phyloP scores from a whole-genome alignment of 2,329 filamentous ascomycete genomes.

The Alternaria brassicicola region DNA sequence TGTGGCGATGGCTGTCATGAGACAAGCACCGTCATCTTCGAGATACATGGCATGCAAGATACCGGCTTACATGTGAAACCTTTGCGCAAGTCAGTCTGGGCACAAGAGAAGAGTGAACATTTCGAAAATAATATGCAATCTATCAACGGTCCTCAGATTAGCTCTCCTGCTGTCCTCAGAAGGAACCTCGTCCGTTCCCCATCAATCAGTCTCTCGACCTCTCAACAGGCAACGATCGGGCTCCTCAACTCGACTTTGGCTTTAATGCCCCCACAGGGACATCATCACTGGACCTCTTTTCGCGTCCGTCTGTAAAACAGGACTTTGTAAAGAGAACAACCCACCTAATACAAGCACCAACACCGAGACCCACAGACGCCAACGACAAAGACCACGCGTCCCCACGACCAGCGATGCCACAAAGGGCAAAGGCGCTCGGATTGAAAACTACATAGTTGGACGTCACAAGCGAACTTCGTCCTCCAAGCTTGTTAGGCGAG shows the following conservation, averaged over 20 bases:
- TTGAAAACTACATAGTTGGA: conserved; percentile 44
- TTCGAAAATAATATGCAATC: neutral
- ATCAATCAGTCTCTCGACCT: conserved; percentile 17
- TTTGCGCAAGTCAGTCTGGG: neutral
- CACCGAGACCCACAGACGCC: conserved; percentile 13
- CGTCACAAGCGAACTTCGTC: conserved; percentile 37
- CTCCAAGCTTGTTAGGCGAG: conserved; percentile 20
- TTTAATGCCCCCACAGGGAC: conserved; percentile 41
- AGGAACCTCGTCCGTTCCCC: conserved; percentile 29
- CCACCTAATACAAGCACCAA: conserved; percentile 18
- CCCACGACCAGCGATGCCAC: conserved; percentile 23
- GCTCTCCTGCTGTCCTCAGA: conserved; percentile 45
- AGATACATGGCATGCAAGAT: neutral
- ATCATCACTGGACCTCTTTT: conserved; percentile 44
- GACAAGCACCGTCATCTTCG: neutral
- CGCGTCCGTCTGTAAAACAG: conserved; percentile 18
- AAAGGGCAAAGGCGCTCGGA: conserved; percentile 38
- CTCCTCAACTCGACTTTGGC: conserved; percentile 44
- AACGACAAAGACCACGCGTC: conserved; percentile 38
- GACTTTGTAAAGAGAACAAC: conserved; percentile 13
- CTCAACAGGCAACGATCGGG: conserved; percentile 24
- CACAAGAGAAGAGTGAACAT: neutral
- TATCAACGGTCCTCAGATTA: conserved; percentile 43
- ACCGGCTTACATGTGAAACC: neutral
- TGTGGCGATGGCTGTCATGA: neutral